Conservation (phyloP, 179 eudicot genomes). For the Drosera spatulata region DNA sequence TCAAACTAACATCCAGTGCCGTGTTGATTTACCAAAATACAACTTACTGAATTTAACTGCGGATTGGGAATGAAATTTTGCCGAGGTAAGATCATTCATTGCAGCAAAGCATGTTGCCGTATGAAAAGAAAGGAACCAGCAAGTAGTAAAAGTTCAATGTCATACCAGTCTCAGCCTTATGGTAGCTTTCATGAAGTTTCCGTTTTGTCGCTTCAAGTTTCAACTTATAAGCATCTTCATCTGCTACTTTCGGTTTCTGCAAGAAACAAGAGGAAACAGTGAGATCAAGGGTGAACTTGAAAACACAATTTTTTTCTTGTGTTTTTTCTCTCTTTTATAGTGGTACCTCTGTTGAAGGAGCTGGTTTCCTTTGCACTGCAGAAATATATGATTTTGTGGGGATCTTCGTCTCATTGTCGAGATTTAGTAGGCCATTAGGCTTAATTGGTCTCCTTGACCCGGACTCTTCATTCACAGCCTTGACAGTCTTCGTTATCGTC, state of each 20-base stretch:
- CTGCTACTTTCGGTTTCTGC: too few species aligned
- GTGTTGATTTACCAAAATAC: too few species aligned
- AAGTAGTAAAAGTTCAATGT: background rate
- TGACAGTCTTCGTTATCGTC: background rate
- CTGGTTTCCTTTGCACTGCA: constrained; percentile 4
- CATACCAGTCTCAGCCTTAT: constrained; percentile 8
- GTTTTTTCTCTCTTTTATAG: background rate
- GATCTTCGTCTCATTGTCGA: background rate
- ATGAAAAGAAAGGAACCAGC: background rate
- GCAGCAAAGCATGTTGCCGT: too few species aligned
- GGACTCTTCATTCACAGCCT: background rate
- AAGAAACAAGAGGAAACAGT: too few species aligned
- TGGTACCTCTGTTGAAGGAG: constrained; percentile 1
- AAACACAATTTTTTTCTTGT: too few species aligned
- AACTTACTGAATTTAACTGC: too few species aligned
- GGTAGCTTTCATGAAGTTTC: constrained; percentile 8
- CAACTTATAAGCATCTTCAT: constrained; percentile 3
- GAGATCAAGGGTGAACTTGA: too few species aligned
- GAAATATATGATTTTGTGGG: constrained; percentile 6
- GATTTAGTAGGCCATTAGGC: background rate
- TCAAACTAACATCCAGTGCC: background rate
- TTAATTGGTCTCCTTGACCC: constrained; percentile 3
- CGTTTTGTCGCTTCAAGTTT: constrained; percentile 8
- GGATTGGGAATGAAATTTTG: too few species aligned
- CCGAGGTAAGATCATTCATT: too few species aligned